phyloP scores from a whole-genome alignment of 176 grass and related monocot species.

The Lolium perenne region DNA sequence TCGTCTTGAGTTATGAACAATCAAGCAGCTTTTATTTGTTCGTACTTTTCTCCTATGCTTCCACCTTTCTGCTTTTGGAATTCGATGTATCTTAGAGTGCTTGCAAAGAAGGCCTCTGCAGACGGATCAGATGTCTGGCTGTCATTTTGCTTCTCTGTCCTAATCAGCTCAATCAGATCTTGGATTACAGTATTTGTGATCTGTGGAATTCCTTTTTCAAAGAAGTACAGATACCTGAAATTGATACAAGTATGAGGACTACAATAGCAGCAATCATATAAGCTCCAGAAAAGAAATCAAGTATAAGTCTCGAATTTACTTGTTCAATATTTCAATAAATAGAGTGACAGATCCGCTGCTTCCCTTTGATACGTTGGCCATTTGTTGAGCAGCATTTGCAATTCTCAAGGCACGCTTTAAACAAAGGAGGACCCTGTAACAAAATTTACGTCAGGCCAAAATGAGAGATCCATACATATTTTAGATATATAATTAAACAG shows the following conservation, averaged over 20 bases:
- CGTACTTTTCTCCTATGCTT: constrained; percentile 83
- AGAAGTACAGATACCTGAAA: constrained; percentile 95
- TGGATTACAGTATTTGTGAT: constrained; percentile 88
- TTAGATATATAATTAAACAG: constrained; percentile 16
- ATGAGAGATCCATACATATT: constrained; percentile 14
- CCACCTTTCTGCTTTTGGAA: constrained; percentile 99
- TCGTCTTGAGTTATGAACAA: constrained; percentile 34
- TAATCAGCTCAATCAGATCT: constrained; percentile 93
- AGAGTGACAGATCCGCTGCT: constrained; percentile 76
- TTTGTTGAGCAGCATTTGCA: constrained; percentile 95
- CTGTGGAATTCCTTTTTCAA: constrained; percentile 96
- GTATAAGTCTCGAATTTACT: constrained; percentile 58
- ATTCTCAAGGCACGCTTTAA: constrained; percentile 98
- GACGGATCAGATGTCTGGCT: constrained; percentile 61
- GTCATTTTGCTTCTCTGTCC: constrained; percentile 84
- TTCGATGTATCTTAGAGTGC: constrained; percentile 87
- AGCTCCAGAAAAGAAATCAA: constrained; percentile 38
- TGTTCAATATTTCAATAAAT: constrained; percentile 99
- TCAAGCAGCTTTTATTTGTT: constrained; percentile 78
- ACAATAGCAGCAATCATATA: not conserved
- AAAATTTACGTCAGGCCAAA: constrained; percentile 24
- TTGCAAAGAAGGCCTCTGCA: constrained; percentile 86
- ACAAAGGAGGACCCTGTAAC: constrained; percentile 93
- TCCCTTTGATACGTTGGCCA: constrained; percentile 85
- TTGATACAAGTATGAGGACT: constrained; percentile 3